Percentiles rank a stretch among this genome's conserved stretches.
Conservation (phyloP, 2,329 filamentous ascomycete species). For the Fusarium cicatricum region DNA sequence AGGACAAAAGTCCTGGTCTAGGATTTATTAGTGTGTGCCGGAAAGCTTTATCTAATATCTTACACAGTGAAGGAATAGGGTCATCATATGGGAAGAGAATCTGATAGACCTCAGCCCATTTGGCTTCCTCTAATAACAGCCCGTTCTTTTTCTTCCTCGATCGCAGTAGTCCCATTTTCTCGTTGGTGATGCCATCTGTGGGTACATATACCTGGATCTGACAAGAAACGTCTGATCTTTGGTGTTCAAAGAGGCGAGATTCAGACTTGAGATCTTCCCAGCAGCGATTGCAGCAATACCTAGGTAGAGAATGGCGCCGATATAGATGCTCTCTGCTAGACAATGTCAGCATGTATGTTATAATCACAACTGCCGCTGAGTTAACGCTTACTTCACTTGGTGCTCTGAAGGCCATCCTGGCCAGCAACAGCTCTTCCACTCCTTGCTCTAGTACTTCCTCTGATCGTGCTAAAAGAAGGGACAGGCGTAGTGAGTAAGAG, state of each 20-base stretch:
- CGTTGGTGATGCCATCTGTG: slow-evolving; percentile 16
- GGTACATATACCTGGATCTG: not conserved
- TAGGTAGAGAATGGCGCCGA: not conserved
- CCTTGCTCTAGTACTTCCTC: too few species aligned
- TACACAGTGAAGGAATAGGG: slow-evolving; percentile 21
- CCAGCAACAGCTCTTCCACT: slow-evolving; percentile 22
- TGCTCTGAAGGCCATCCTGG: slow-evolving; percentile 24
- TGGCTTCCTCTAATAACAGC: slow-evolving; percentile 12
- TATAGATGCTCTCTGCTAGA: slow-evolving; percentile 26
- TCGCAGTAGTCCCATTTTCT: slow-evolving; percentile 9
- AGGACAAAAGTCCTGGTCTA: not conserved
- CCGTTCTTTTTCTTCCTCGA: slow-evolving; percentile 3
- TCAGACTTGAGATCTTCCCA: slow-evolving; percentile 8
- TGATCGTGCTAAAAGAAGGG: slow-evolving; percentile 32
- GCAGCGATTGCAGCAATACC: slow-evolving; percentile 22
- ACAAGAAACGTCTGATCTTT: slow-evolving; percentile 6
- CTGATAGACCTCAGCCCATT: slow-evolving; percentile 21
- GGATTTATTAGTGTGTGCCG: not conserved
- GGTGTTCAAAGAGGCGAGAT: not conserved
- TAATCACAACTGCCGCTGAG: not conserved
- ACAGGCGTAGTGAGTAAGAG: slow-evolving; percentile 6
- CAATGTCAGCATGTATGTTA: not conserved
- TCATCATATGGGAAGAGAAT: slow-evolving; percentile 25
- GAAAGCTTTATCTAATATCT: not conserved
- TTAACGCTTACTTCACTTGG: slow-evolving; percentile 23